Percentiles rank a stretch among this genome's conserved stretches.
Conservation (phyloP, 2,329 filamentous ascomycete species). For the Fusarium sp. region DNA sequence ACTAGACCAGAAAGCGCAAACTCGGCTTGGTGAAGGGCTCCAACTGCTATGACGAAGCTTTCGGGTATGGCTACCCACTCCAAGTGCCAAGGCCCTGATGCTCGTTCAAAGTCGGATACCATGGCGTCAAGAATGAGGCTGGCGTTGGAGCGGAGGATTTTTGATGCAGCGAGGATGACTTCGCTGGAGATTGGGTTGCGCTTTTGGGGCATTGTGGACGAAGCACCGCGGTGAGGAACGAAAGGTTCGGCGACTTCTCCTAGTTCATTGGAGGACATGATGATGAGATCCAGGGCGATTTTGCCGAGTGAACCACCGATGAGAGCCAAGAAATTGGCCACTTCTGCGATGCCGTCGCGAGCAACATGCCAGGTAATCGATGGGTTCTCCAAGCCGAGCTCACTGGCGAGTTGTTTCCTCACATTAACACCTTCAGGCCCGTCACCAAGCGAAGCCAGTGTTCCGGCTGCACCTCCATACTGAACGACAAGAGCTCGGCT, state of each 20-base stretch:
- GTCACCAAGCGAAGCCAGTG: conserved; percentile 59
- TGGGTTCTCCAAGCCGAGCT: conserved; percentile 61
- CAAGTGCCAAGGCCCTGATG: conserved; percentile 68
- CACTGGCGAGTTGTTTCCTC: conserved; percentile 60
- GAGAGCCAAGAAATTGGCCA: conserved; percentile 64
- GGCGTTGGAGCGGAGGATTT: conserved; percentile 64
- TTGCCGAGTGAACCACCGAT: conserved; percentile 66
- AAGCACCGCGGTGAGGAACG: conserved; percentile 64
- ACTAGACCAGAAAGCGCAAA: conserved; percentile 64
- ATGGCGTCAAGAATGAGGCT: conserved; percentile 65
- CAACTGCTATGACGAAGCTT: conserved; percentile 64
- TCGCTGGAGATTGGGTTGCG: conserved; percentile 69
- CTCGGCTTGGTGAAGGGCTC: conserved; percentile 64
- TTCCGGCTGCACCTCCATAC: conserved; percentile 67
- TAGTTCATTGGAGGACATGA: conserved; percentile 69
- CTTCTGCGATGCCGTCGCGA: conserved; percentile 65
- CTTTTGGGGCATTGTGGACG: conserved; percentile 69
- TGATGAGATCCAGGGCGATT: conserved; percentile 65
- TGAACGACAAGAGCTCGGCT: conserved; percentile 62
- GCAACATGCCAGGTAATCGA: conserved; percentile 69
- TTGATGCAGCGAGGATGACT: conserved; percentile 65
- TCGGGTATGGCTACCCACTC: conserved; percentile 68
- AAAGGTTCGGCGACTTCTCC: conserved; percentile 64
- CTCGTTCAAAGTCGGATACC: conserved; percentile 68
- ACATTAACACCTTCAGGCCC: conserved; percentile 62